These are phyloP conservation scores for Escovopsis weberi DNA, from an alignment of 2,329 filamentous ascomycete genomes.

Conservation along the genomic window DNA sequence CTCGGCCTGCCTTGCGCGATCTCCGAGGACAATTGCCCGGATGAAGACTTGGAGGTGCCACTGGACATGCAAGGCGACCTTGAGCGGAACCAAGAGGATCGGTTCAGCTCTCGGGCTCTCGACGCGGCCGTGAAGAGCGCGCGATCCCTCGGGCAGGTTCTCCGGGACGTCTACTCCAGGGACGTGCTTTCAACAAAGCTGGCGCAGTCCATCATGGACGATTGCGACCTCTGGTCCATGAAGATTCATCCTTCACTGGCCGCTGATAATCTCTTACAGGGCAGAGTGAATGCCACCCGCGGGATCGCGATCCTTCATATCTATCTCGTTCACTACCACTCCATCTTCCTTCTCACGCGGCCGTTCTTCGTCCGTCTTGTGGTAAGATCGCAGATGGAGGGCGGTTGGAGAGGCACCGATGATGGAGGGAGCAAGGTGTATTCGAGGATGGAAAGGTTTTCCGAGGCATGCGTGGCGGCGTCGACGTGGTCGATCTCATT, in stretches of 20 bases:
- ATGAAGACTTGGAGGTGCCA: conserved; percentile 24
- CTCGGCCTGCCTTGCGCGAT: conserved; percentile 49
- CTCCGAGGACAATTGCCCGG: conserved; percentile 46
- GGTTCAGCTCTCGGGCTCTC: conserved; percentile 21
- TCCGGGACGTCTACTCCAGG: conserved; percentile 45
- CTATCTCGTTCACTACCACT: conserved; percentile 47
- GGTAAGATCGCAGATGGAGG: conserved; percentile 20
- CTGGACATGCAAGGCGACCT: background rate
- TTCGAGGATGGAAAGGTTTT: conserved; percentile 29
- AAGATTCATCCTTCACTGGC: conserved; percentile 32
- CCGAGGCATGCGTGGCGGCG: conserved; percentile 35
- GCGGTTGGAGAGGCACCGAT: too few species aligned
- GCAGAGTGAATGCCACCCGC: conserved; percentile 17
- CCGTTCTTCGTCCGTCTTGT: conserved; percentile 49
- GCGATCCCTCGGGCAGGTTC: conserved; percentile 40
- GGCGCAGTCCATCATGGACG: conserved; percentile 39
- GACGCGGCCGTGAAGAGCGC: conserved; percentile 43
- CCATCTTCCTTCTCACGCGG: conserved; percentile 46
- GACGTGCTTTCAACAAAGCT: conserved; percentile 42
- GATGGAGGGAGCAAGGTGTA: background rate
- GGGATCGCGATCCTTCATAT: conserved; percentile 47
- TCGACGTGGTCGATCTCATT: conserved; percentile 35
- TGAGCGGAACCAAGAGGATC: conserved; percentile 2
- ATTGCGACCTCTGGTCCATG: conserved; percentile 8
- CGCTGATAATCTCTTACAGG: conserved; percentile 17